These are phyloP conservation scores for Capsaspora owczarzaki DNA, from an alignment of 78 protist genomes.

Conservation along the genomic window DNA sequence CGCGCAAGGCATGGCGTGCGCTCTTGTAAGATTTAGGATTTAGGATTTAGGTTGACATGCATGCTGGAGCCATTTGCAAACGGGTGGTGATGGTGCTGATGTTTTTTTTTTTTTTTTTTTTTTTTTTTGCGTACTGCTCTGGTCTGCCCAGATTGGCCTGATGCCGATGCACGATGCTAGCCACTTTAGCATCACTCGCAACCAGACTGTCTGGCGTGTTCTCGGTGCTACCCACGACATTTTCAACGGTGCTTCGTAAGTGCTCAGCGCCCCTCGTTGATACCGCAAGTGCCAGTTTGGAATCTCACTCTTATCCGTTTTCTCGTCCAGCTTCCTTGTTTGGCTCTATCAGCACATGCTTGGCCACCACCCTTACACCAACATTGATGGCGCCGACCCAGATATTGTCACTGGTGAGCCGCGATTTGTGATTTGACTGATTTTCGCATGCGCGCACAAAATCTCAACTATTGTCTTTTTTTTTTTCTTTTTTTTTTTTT, in stretches of 20 bases:
- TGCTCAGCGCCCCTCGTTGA: background rate
- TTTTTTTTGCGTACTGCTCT: no score
- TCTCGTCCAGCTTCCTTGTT: background rate
- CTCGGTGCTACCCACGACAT: conserved; percentile 31
- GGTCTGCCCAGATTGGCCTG: conserved; percentile 22
- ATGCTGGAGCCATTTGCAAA: no score
- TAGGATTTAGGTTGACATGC: no score
- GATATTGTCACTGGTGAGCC: conserved; percentile 18
- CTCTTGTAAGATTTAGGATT: no score
- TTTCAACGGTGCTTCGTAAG: conserved; percentile 24
- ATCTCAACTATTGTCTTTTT: background rate
- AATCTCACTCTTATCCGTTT: background rate
- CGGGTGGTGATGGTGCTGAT: no score
- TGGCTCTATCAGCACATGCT: conserved; percentile 36
- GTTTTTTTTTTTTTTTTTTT: no score
- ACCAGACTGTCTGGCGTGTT: conserved; percentile 8
- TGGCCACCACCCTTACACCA: conserved; percentile 39
- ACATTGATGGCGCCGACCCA: conserved; percentile 34
- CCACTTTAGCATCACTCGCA: conserved; percentile 8
- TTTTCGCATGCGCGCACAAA: background rate
- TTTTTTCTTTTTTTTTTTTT: background rate
- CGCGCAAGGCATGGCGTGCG: no score
- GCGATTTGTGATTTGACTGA: background rate
- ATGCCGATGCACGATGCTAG: conserved; percentile 35
- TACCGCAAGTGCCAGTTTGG: background rate